These are phyloP conservation scores for Aspergillus spinulosporus DNA, from an alignment of 2,329 filamentous ascomycete species.

Conservation along the genomic window DNA sequence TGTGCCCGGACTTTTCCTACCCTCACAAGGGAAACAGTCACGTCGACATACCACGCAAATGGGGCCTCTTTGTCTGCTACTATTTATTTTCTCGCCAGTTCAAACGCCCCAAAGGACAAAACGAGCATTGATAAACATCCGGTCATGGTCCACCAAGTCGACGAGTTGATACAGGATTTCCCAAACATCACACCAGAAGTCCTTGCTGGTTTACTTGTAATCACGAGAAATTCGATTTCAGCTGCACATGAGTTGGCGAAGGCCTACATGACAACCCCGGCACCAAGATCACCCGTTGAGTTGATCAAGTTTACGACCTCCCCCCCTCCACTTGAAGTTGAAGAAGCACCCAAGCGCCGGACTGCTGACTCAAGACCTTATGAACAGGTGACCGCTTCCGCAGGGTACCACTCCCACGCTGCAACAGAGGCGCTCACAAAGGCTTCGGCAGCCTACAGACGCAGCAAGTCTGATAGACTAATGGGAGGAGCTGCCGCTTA, in stretches of 20 bases:
- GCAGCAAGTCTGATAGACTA: conserved; percentile 67
- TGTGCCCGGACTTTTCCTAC: conserved; percentile 52
- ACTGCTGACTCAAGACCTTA: conserved; percentile 18
- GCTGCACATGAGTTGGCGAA: conserved; percentile 62
- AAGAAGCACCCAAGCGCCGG: conserved; percentile 20
- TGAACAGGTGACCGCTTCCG: conserved; percentile 37
- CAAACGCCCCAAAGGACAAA: conserved; percentile 45
- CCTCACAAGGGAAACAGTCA: conserved; percentile 49
- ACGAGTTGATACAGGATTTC: conserved; percentile 58
- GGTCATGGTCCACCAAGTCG: conserved; percentile 50
- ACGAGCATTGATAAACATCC: conserved; percentile 42
- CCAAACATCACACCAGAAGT: conserved; percentile 51
- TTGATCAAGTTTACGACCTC: conserved; percentile 47
- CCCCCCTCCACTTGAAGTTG: conserved; percentile 24
- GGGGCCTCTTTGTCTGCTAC: conserved; percentile 58
- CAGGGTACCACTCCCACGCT: conserved; percentile 49
- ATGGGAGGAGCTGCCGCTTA: conserved; percentile 75
- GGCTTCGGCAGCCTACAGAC: conserved; percentile 60
- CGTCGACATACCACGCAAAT: conserved; percentile 60
- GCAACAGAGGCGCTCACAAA: conserved; percentile 56
- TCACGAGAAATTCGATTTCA: conserved; percentile 59
- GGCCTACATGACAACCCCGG: conserved; percentile 48
- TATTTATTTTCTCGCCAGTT: conserved; percentile 55
- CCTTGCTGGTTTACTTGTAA: conserved; percentile 54
- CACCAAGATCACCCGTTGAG: conserved; percentile 32